Percentiles rank a stretch among this genome's conserved stretches.
Evolutionary conservation across 768 basidiomycete genomes (phyloP).

Genomic region (Naganishia randhawae): DNA sequence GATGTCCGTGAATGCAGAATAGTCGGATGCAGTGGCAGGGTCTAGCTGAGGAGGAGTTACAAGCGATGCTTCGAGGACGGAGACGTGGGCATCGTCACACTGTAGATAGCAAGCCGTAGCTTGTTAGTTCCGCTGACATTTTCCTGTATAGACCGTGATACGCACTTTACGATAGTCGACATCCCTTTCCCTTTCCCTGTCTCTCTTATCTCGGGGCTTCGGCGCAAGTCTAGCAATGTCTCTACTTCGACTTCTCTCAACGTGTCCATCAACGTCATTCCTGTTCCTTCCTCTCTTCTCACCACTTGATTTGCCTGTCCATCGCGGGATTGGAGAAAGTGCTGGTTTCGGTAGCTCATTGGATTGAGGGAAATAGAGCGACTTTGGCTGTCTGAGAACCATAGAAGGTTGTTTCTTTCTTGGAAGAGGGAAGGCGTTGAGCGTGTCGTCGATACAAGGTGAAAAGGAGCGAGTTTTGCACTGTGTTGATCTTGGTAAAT

Average conservation of each 20-base stretch:
- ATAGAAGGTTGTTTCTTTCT: not conserved
- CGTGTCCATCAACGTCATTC: not conserved
- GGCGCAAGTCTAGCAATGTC: not conserved
- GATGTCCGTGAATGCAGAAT: slow-evolving; percentile 19
- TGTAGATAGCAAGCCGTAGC: not conserved
- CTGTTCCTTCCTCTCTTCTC: slow-evolving; percentile 18
- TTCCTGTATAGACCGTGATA: not conserved
- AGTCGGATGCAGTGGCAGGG: slow-evolving; percentile 11
- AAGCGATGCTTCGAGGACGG: slow-evolving; percentile 1
- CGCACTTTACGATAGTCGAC: not conserved
- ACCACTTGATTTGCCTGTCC: not conserved
- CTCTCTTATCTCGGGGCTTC: slow-evolving; percentile 3
- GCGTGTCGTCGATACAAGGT: slow-evolving; percentile 17
- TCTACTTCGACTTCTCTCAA: slow-evolving; percentile 1
- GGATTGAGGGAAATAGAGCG: not conserved
- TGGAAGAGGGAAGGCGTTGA: not conserved
- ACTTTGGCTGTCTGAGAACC: not conserved
- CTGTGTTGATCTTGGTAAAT: not conserved
- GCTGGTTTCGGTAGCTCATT: slow-evolving; percentile 5
- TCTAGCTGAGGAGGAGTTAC: slow-evolving; percentile 4
- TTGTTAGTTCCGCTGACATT: not conserved
- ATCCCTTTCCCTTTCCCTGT: not conserved
- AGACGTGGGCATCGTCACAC: slow-evolving; percentile 4
- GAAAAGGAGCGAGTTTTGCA: slow-evolving; percentile 1
- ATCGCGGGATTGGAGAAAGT: not conserved